A percentile compares a stretch with the other conserved stretches of the same genome.
These are phyloP conservation scores for Coemansia sp. DNA, from an alignment of 371 early-diverging fungal species.

Conservation along the genomic window DNA sequence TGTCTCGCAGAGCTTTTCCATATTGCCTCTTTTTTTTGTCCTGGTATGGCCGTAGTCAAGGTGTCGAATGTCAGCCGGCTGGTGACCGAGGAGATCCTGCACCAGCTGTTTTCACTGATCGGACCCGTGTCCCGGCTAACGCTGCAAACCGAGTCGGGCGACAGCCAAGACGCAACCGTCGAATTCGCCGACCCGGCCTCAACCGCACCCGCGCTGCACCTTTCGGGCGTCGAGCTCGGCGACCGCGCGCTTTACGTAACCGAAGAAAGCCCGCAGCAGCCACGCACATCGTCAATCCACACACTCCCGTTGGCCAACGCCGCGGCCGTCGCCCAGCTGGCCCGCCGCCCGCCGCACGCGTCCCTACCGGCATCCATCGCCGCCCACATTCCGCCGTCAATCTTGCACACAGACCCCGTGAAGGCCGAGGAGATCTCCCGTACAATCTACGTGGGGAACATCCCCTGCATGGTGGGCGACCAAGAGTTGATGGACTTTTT, in stretches of 20 bases:
- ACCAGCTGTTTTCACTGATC: conserved; percentile 22
- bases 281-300: conserved; percentile 12
- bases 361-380: conserved; percentile 36
- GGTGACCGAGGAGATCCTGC: conserved; percentile 18
- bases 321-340: conserved; percentile 43
- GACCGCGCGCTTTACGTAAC: conserved; percentile 61
- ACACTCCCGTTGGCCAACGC: conserved; percentile 50
- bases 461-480: conserved; percentile 53
- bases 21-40: not conserved
- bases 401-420: conserved; percentile 54
- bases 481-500: conserved; percentile 59
- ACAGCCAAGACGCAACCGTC: conserved; percentile 58
- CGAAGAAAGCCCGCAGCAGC: conserved; percentile 32
- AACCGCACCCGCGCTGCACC: conserved; percentile 58
- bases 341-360: conserved; percentile 1
- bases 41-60: not conserved
- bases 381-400: conserved; percentile 30
- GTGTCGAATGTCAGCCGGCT: conserved; percentile 35
- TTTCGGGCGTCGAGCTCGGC: conserved; percentile 67
- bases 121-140: not conserved
- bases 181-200: conserved; percentile 56
- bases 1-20: not conserved
- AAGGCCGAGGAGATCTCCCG: conserved; percentile 68
- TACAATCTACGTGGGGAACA: conserved; percentile 70
- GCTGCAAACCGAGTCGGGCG: not conserved